Evolutionary conservation across 2,329 filamentous ascomycete genomes (phyloP).

Genomic region (Sphaerulina populicola): DNA sequence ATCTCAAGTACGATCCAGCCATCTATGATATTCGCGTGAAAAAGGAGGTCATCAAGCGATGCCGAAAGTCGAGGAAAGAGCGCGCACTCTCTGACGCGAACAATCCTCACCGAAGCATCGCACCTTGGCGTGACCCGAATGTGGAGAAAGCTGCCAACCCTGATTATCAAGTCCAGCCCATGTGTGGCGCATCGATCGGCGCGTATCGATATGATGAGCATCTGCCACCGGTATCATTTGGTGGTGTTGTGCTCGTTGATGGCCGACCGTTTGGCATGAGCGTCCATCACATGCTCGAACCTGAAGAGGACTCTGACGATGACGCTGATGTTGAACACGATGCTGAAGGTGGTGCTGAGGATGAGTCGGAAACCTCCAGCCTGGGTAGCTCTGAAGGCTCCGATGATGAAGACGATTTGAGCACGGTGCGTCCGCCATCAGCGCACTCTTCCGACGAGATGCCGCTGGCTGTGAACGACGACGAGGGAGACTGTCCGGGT

Average conservation of each 20-base stretch:
- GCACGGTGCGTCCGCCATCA: constrained; percentile 29
- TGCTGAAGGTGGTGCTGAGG: constrained; percentile 33
- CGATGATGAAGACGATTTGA: constrained; percentile 48
- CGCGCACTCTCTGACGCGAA: constrained; percentile 15
- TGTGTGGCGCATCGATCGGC: constrained; percentile 86
- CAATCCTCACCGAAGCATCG: constrained; percentile 25
- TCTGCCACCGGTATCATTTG: constrained; percentile 82
- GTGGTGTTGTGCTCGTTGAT: constrained; percentile 78
- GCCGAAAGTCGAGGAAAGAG: constrained; percentile 32
- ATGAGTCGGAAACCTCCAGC: constrained; percentile 29
- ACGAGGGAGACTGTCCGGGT: constrained; percentile 62
- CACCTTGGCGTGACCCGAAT: constrained; percentile 19
- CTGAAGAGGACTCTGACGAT: constrained; percentile 48
- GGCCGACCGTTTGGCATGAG: constrained; percentile 85
- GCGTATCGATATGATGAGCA: constrained; percentile 80
- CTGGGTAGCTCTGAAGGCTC: constrained; percentile 45
- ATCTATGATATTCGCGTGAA: constrained; percentile 64
- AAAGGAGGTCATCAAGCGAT: constrained; percentile 37
- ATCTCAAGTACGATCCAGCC: constrained; percentile 58
- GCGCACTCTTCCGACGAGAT: constrained; percentile 23
- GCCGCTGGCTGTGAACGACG: constrained; percentile 12
- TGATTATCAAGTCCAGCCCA: constrained; percentile 67
- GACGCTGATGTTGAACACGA: constrained; percentile 37
- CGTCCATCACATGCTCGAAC: constrained; percentile 89
- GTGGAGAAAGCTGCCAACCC: constrained; percentile 51